Conservation (phyloP, 225 moss, liverwort and hornwort genomes). For the Polytrichum formosum region DNA sequence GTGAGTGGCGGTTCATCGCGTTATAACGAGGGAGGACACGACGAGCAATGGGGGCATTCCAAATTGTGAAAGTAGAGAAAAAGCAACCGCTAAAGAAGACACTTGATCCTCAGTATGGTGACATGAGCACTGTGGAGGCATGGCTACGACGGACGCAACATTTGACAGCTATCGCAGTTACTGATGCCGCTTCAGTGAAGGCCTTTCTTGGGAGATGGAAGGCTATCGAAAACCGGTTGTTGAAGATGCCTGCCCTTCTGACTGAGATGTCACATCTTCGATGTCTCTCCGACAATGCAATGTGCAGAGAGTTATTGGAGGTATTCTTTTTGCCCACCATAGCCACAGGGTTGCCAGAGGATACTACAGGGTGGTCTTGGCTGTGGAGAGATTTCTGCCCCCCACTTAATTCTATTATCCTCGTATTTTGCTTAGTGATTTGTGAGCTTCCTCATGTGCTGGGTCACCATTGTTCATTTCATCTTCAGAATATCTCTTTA, state of each 20-base stretch:
- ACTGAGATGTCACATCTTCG: constrained; percentile 79
- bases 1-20: too few relatives aligned
- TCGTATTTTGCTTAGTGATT: neutral
- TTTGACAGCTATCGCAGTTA: constrained; percentile 51
- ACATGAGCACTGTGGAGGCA: constrained; percentile 42
- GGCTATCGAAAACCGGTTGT: constrained; percentile 70
- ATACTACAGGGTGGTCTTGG: neutral
- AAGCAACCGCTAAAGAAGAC: constrained; percentile 9
- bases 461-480: neutral
- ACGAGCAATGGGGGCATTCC: constrained; percentile 42
- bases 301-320: constrained; percentile 68
- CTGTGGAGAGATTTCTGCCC: neutral
- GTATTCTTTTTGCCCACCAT: constrained; percentile 6
- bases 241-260: constrained; percentile 69
- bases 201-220: constrained; percentile 96
- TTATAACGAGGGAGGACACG: neutral
- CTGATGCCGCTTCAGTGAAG: constrained; percentile 68
- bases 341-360: neutral
- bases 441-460: neutral
- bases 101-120: constrained; percentile 30
- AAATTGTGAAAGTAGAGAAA: constrained; percentile 10
- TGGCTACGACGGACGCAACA: constrained; percentile 80
- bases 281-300: constrained; percentile 62
- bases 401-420: neutral
- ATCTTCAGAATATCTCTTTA: neutral